Conservation (phyloP, 1,139 yeast genomes). For the Saccharomycopsis hybrid region DNA sequence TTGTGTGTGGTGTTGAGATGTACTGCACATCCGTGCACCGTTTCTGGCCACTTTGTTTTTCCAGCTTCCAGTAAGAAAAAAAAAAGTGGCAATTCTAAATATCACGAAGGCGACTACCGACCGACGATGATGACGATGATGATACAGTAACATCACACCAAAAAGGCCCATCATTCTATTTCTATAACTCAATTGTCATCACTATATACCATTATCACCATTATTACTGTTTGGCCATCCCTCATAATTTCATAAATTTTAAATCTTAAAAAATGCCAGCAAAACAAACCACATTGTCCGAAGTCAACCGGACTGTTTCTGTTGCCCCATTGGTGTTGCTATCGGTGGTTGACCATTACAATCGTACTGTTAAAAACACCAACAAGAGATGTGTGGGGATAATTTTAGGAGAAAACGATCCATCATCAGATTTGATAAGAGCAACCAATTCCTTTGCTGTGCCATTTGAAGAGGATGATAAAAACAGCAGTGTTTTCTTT, state of each 20-base stretch:
- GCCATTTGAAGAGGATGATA: constrained; percentile 96
- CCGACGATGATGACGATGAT: neutral
- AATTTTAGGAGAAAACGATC: constrained; percentile 70
- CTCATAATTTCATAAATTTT: no score
- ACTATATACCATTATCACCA: no score
- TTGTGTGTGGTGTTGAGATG: neutral
- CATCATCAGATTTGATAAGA: constrained; percentile 40
- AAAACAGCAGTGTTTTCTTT: constrained; percentile 93
- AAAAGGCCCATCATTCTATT: no score
- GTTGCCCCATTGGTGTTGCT: constrained; percentile 94
- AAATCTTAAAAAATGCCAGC: neutral
- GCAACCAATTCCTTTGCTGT: constrained; percentile 79
- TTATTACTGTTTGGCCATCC: no score
- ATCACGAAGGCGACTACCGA: no score
- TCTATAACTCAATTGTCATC: no score
- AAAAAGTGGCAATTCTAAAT: neutral
- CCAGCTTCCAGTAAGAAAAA: neutral
- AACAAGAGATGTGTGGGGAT: constrained; percentile 92
- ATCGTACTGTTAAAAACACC: constrained; percentile 65
- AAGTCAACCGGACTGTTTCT: constrained; percentile 46
- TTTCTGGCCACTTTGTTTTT: no score
- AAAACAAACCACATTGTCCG: neutral
- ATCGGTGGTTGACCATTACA: constrained; percentile 93
- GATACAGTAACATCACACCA: neutral
- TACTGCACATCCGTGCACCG: neutral